A percentile compares a stretch with the other conserved stretches of the same genome.
These are phyloP conservation scores for Geranium brycei DNA, from an alignment of 345 rosid genomes.

Conservation along the genomic window DNA sequence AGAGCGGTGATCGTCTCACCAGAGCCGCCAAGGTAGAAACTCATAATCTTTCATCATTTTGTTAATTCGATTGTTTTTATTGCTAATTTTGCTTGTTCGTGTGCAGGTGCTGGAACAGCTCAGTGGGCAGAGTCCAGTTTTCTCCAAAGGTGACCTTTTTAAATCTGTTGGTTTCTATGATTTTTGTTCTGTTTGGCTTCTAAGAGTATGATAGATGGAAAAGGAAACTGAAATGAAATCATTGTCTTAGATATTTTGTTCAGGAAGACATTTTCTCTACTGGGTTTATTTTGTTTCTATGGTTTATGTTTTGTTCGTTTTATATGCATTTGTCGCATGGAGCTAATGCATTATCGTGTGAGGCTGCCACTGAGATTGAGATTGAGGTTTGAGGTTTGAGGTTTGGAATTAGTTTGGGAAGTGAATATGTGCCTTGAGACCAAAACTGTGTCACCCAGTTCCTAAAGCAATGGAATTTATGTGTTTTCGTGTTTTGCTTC, in stretches of 20 bases:
- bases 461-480: not conserved
- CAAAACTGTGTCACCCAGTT: not conserved
- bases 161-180: not conserved
- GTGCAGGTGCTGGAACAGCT: slow-evolving; percentile 28
- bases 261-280: too few species aligned
- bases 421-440: not conserved
- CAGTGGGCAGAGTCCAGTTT: slow-evolving; percentile 28
- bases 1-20: slow-evolving; percentile 30
- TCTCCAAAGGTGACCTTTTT: slow-evolving; percentile 22
- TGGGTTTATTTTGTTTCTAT: too few species aligned
- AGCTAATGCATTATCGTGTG: not conserved
- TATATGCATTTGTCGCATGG: not conserved
- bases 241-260: too few species aligned
- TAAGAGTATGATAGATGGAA: too few species aligned
- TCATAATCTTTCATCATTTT: not conserved
- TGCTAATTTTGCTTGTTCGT: not conserved
- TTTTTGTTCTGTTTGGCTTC: not conserved
- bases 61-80: not conserved
- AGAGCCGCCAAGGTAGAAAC: slow-evolving; percentile 22
- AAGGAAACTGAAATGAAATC: too few species aligned
- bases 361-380: too few species aligned
- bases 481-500: not conserved
- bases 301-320: too few species aligned
- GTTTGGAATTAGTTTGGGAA: not conserved
- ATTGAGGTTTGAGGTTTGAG: not conserved